Evolutionary conservation across 805 yeast species (phyloP).

Genomic region (Ogataea paradorogensis): DNA sequence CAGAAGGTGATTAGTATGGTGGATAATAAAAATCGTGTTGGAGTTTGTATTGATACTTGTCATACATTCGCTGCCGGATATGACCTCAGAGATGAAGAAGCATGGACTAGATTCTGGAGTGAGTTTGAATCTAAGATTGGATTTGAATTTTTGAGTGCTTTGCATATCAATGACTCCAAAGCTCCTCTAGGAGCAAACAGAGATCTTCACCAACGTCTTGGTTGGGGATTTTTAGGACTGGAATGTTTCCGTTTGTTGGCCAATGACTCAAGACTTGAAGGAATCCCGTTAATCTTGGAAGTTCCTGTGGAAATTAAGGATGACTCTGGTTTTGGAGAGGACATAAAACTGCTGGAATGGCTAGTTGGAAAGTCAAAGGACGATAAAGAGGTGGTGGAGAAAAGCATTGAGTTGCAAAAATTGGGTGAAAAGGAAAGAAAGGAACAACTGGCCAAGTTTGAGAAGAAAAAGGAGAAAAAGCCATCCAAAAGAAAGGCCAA

Average conservation of each 20-base stretch:
- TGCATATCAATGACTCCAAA: slow-evolving; percentile 93
- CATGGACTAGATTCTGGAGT: slow-evolving; percentile 67
- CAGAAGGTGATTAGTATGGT: slow-evolving; percentile 69
- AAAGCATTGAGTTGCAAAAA: slow-evolving; percentile 46
- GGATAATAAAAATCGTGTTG: slow-evolving; percentile 82
- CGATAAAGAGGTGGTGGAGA: slow-evolving; percentile 53
- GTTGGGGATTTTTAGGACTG: slow-evolving; percentile 84
- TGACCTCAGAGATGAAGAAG: slow-evolving; percentile 63
- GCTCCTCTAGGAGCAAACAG: slow-evolving; percentile 88
- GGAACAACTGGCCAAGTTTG: slow-evolving; percentile 64
- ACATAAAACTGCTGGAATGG: slow-evolving; percentile 82
- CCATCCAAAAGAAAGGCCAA: slow-evolving; percentile 28
- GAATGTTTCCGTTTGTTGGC: slow-evolving; percentile 80
- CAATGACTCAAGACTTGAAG: slow-evolving; percentile 57
- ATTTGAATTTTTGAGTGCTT: slow-evolving; percentile 65
- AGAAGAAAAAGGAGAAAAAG: slow-evolving; percentile 57
- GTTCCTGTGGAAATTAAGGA: slow-evolving; percentile 70
- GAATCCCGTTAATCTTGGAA: slow-evolving; percentile 80
- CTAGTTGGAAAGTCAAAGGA: slow-evolving; percentile 53
- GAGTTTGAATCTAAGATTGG: slow-evolving; percentile 77
- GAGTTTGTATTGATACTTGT: slow-evolving; percentile 95
- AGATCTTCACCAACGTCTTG: slow-evolving; percentile 87
- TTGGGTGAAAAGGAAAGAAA: slow-evolving; percentile 68
- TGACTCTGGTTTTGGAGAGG: slow-evolving; percentile 70
- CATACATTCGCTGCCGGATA: slow-evolving; percentile 97